Percentiles rank a stretch among this genome's conserved stretches.
These are phyloP conservation scores for Boletus insuetus DNA, from an alignment of 768 basidiomycete species.

Conservation along the genomic window DNA sequence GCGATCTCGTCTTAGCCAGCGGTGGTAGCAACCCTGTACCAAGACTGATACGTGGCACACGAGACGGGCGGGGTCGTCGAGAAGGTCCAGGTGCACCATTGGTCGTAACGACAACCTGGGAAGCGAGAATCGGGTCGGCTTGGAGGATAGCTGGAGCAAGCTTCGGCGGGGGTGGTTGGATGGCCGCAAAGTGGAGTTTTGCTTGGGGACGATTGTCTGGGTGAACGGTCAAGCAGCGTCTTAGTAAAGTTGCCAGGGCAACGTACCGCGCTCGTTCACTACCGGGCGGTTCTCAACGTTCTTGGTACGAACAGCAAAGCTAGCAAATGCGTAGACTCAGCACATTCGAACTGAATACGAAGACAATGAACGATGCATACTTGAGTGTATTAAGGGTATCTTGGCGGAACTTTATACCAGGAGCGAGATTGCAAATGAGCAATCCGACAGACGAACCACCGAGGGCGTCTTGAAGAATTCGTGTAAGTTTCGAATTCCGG, in stretches of 20 bases:
- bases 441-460: slow-evolving; percentile 79
- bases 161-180: slow-evolving; percentile 43
- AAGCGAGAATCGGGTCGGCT: slow-evolving; percentile 33
- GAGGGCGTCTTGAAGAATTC: slow-evolving; percentile 87
- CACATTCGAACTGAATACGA: background rate
- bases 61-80: slow-evolving; percentile 30
- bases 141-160: slow-evolving; percentile 48
- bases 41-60: slow-evolving; percentile 33
- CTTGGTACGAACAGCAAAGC: slow-evolving; percentile 83
- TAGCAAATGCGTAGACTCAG: slow-evolving; percentile 23
- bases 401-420: slow-evolving; percentile 75
- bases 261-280: slow-evolving; percentile 71
- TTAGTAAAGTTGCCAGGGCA: background rate
- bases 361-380: slow-evolving; percentile 38
- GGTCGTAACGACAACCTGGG: slow-evolving; percentile 5
- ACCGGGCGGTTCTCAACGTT: slow-evolving; percentile 82
- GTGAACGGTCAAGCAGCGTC: background rate
- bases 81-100: slow-evolving; percentile 13
- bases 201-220: slow-evolving; percentile 57
- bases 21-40: slow-evolving; percentile 25
- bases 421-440: slow-evolving; percentile 85
- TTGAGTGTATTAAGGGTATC: slow-evolving; percentile 93
- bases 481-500: slow-evolving; percentile 84
- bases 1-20: slow-evolving; percentile 17
- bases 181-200: slow-evolving; percentile 66